phyloP scores from a whole-genome alignment of 176 grass and related monocot species.

The Musa troglodytarum region DNA sequence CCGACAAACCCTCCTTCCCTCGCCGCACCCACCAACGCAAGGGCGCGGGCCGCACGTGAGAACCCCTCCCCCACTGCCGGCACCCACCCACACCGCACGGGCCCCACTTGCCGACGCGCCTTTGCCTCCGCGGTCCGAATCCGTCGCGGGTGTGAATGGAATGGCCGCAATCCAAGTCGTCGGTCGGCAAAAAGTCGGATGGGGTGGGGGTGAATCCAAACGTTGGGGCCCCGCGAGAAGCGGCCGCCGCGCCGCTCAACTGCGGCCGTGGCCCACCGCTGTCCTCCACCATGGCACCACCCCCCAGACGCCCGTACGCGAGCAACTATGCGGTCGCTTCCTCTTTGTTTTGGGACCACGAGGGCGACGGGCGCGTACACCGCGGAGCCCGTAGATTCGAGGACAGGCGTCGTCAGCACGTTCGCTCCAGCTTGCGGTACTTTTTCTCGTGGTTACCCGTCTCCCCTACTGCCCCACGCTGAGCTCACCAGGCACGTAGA shows the following conservation, averaged over 20 bases:
- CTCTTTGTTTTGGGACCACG: background rate
- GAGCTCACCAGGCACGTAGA: too few relatives aligned
- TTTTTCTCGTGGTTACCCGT: too few relatives aligned
- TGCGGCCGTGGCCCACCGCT: background rate
- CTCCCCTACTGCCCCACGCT: too few relatives aligned
- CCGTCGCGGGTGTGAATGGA: too few relatives aligned
- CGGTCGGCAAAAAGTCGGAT: too few relatives aligned
- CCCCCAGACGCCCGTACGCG: background rate
- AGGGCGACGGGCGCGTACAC: background rate
- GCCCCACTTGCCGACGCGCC: background rate
- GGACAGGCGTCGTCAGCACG: slow-evolving; percentile 3
- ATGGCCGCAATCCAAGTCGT: too few relatives aligned
- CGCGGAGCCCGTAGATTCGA: background rate
- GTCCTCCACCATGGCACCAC: background rate
- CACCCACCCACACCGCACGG: background rate
- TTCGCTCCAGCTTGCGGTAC: background rate
- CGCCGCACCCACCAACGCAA: background rate
- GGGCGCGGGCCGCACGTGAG: background rate
- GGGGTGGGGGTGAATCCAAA: too few relatives aligned
- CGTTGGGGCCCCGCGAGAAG: background rate
- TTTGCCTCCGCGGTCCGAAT: background rate
- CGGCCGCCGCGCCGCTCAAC: background rate
- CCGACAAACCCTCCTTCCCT: background rate
- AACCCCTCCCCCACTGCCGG: background rate
- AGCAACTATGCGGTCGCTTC: background rate